A percentile compares a stretch with the other conserved stretches of the same genome.
phyloP scores from a whole-genome alignment of 2,329 filamentous ascomycete genomes.

The Zymoseptoria brevis region DNA sequence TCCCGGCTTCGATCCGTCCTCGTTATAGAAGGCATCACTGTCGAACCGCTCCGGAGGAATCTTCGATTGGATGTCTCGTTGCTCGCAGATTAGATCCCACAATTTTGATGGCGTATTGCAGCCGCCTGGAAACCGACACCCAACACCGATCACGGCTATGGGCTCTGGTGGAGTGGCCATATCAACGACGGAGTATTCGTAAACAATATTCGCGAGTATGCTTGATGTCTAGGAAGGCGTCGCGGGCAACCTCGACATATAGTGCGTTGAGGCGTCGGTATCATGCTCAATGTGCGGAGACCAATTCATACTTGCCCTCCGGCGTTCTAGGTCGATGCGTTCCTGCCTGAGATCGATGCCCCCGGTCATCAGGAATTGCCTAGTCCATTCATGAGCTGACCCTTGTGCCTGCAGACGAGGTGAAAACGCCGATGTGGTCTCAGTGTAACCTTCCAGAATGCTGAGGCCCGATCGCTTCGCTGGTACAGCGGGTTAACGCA shows the following conservation, averaged over 20 bases:
- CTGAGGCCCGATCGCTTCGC: no score
- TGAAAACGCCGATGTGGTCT: no score
- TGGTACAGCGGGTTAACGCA: no score
- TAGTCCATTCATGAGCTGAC: no score
- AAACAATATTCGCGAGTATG: background rate
- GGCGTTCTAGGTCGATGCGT: no score
- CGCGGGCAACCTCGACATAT: background rate
- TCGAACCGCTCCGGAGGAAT: conserved; percentile 19
- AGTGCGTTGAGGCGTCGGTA: background rate
- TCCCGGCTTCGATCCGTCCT: conserved; percentile 12
- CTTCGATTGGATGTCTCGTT: conserved; percentile 8
- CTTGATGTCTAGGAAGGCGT: background rate
- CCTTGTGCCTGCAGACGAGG: no score
- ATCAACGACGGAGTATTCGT: background rate
- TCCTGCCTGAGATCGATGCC: no score
- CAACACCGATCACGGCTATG: conserved; percentile 13
- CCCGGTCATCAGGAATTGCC: no score
- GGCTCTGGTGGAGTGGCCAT: conserved; percentile 1
- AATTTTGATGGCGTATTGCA: conserved; percentile 16
- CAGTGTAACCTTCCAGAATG: no score
- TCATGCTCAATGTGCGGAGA: no score
- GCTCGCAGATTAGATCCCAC: conserved; percentile 16
- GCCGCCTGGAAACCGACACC: conserved; percentile 16
- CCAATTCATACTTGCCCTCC: no score
- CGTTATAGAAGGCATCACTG: conserved; percentile 18